phyloP scores from a whole-genome alignment of 1,284 basidiomycete species.

The Ceratobasidium sp. region DNA sequence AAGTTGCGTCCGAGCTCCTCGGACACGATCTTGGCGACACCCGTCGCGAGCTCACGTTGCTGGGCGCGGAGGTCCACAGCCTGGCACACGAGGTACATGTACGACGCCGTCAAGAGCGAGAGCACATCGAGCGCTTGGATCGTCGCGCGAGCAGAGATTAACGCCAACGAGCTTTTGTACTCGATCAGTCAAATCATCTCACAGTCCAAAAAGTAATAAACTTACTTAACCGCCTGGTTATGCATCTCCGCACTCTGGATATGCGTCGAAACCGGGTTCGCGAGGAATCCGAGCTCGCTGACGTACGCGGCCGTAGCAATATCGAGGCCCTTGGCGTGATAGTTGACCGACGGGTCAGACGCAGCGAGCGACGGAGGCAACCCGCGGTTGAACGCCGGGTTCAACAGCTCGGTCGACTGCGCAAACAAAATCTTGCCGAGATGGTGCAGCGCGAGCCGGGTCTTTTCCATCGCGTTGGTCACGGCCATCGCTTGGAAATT shows the following conservation, averaged over 20 bases:
- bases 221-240: slow-evolving; percentile 77
- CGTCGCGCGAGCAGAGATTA: slow-evolving; percentile 85
- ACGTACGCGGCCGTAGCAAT: slow-evolving; percentile 87
- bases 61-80: slow-evolving; percentile 83
- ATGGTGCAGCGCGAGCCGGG: slow-evolving; percentile 83
- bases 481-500: slow-evolving; percentile 92
- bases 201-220: neutral
- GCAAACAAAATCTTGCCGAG: slow-evolving; percentile 88
- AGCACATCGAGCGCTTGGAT: slow-evolving; percentile 82
- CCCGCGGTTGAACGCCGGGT: slow-evolving; percentile 86
- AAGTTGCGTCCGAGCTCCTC: slow-evolving; percentile 69
- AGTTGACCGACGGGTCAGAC: slow-evolving; percentile 85
- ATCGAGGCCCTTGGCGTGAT: slow-evolving; percentile 88
- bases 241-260: slow-evolving; percentile 90
- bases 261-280: slow-evolving; percentile 87
- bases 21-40: slow-evolving; percentile 65
- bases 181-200: slow-evolving; percentile 30
- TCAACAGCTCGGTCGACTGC: slow-evolving; percentile 86
- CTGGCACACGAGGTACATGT: slow-evolving; percentile 84
- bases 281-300: slow-evolving; percentile 84
- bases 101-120: slow-evolving; percentile 74
- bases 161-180: slow-evolving; percentile 75
- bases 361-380: slow-evolving; percentile 86
- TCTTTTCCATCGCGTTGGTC: slow-evolving; percentile 91
- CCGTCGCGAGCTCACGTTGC: slow-evolving; percentile 72